Conservation (phyloP, 768 basidiomycete genomes). For the Tylopilus sp. region DNA sequence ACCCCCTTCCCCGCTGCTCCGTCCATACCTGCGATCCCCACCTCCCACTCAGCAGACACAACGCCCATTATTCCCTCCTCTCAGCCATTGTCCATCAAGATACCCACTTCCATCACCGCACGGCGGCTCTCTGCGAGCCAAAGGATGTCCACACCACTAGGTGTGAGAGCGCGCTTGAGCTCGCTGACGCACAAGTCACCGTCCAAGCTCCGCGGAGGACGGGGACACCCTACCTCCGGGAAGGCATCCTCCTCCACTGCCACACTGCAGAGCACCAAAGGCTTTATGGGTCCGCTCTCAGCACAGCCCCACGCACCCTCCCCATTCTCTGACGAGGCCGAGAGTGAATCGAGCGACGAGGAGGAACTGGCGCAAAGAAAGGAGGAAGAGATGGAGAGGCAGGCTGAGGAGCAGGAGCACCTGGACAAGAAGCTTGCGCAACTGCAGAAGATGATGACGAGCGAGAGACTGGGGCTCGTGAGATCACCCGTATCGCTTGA, state of each 20-base stretch:
- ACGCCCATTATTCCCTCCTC: conserved; percentile 13
- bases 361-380: conserved; percentile 49
- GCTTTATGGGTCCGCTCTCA: conserved; percentile 19
- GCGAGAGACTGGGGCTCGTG: conserved; percentile 69
- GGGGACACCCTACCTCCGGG: conserved; percentile 17
- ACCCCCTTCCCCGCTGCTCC: conserved; percentile 26
- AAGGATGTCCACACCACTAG: conserved; percentile 52
- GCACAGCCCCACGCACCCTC: conserved; percentile 42
- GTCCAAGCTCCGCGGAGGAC: conserved; percentile 30
- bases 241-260: conserved; percentile 64
- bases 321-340: conserved; percentile 50
- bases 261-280: conserved; percentile 55
- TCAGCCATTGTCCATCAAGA: conserved; percentile 25
- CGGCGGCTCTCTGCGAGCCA: conserved; percentile 37
- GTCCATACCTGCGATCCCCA: conserved; percentile 6
- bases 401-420: conserved; percentile 63
- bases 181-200: conserved; percentile 56
- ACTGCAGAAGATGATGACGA: conserved; percentile 70
- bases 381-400: conserved; percentile 69
- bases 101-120: conserved; percentile 14
- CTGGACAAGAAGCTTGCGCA: conserved; percentile 66
- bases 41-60: conserved; percentile 14
- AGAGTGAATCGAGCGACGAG: conserved; percentile 57
- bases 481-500: conserved; percentile 30
- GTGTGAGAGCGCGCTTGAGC: conserved; percentile 67